Evolutionary conservation across 2,329 filamentous ascomycete species (phyloP).

Genomic region (Fusarium setosum): DNA sequence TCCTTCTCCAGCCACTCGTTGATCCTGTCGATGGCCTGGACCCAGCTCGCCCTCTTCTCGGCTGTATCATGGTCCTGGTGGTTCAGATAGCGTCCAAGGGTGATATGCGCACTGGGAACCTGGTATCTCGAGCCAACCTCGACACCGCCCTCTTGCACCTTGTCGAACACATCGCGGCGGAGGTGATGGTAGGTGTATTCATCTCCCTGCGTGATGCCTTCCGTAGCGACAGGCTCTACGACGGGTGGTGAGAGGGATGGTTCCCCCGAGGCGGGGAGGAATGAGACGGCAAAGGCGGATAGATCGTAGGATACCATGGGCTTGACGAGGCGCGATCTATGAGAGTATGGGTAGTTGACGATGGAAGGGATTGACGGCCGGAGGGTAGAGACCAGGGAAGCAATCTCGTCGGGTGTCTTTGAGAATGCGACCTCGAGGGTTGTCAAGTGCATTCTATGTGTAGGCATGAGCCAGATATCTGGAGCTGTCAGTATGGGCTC

Average conservation of each 20-base stretch:
- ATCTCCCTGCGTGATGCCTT: conserved; percentile 63
- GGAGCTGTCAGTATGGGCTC: not conserved
- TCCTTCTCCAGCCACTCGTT: conserved; percentile 79
- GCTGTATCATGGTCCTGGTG: conserved; percentile 71
- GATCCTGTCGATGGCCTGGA: conserved; percentile 77
- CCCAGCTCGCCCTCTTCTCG: conserved; percentile 71
- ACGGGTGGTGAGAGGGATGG: conserved; percentile 51
- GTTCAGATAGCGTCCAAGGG: conserved; percentile 82
- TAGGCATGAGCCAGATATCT: conserved; percentile 91
- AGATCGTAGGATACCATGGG: conserved; percentile 87
- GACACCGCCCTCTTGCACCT: conserved; percentile 71
- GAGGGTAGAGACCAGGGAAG: conserved; percentile 68
- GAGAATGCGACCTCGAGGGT: conserved; percentile 87
- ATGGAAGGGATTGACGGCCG: conserved; percentile 67
- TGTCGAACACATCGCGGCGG: conserved; percentile 78
- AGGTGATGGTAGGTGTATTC: conserved; percentile 91
- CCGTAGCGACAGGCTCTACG: conserved; percentile 49
- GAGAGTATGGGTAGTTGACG: conserved; percentile 72
- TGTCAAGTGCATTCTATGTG: conserved; percentile 83
- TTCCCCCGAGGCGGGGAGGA: conserved; percentile 82
- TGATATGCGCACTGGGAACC: conserved; percentile 90
- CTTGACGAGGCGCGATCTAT: conserved; percentile 81
- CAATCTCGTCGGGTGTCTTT: conserved; percentile 76
- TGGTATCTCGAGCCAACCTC: conserved; percentile 83
- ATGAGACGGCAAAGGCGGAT: conserved; percentile 87